Percentiles rank a stretch among this genome's conserved stretches.
Conservation (phyloP, 495 filamentous ascomycete genomes). For the Sordaria brevicollis region DNA sequence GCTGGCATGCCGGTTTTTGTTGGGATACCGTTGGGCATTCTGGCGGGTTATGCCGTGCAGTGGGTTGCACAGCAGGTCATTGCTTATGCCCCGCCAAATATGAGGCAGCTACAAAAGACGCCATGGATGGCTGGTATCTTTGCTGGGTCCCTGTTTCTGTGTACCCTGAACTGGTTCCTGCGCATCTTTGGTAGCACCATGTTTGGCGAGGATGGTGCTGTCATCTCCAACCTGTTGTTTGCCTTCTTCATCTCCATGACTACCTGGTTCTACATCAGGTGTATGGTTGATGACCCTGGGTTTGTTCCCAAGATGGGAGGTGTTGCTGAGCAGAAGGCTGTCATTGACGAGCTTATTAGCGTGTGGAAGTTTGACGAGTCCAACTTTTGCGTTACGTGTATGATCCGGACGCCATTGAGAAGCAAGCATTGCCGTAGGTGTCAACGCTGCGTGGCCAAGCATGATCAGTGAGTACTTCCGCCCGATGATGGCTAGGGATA, state of each 20-base stretch:
- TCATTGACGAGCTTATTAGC: constrained; percentile 73
- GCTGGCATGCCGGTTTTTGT: constrained; percentile 64
- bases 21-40: constrained; percentile 57
- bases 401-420: constrained; percentile 81
- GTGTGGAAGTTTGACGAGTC: constrained; percentile 85
- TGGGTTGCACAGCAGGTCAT: constrained; percentile 68
- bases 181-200: constrained; percentile 58
- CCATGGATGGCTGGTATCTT: constrained; percentile 92
- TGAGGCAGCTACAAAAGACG: constrained; percentile 79
- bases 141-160: constrained; percentile 75
- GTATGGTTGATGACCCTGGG: constrained; percentile 83
- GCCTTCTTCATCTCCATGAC: constrained; percentile 51
- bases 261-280: constrained; percentile 73
- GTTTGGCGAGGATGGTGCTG: constrained; percentile 34
- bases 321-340: constrained; percentile 74
- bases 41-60: constrained; percentile 62
- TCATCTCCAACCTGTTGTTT: constrained; percentile 68
- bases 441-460: constrained; percentile 84
- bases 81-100: constrained; percentile 71
- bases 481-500: background rate
- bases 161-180: constrained; percentile 64
- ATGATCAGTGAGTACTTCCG: constrained; percentile 74
- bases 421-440: constrained; percentile 94
- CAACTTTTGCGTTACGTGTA: constrained; percentile 88
- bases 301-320: constrained; percentile 89